These are phyloP conservation scores for Moricandia moricandioides DNA, from an alignment of 345 rosid genomes.

Conservation along the genomic window DNA sequence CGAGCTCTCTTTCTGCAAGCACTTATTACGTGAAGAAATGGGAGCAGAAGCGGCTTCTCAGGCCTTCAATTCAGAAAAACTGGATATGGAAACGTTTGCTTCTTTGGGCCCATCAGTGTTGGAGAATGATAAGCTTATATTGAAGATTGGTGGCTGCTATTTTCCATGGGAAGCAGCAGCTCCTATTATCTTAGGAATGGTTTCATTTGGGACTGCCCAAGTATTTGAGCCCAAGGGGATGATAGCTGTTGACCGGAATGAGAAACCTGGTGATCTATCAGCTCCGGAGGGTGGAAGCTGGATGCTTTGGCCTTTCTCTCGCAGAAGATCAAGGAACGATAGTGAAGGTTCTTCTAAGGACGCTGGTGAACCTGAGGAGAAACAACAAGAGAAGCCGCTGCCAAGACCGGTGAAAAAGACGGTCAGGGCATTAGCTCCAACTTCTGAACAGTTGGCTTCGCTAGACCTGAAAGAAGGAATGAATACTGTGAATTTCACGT, in stretches of 20 bases:
- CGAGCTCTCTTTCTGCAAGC: slow-evolving; percentile 68
- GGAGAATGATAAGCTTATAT: slow-evolving; percentile 57
- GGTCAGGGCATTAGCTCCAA: slow-evolving; percentile 59
- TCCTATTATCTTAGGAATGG: slow-evolving; percentile 51
- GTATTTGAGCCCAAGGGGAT: slow-evolving; percentile 56
- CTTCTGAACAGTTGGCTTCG: slow-evolving; percentile 82
- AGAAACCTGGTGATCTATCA: slow-evolving; percentile 44
- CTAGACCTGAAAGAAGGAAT: slow-evolving; percentile 77
- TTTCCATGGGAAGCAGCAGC: slow-evolving; percentile 68
- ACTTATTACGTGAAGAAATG: slow-evolving; percentile 56
- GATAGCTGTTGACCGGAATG: slow-evolving; percentile 51
- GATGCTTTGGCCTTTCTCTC: slow-evolving; percentile 88
- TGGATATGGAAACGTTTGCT: slow-evolving; percentile 47
- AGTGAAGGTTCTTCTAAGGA: slow-evolving; percentile 36
- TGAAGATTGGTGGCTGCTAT: slow-evolving; percentile 48
- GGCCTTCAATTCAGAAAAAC: slow-evolving; percentile 56
- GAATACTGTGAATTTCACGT: slow-evolving; percentile 73
- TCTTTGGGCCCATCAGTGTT: slow-evolving; percentile 49
- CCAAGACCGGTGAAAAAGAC: slow-evolving; percentile 50
- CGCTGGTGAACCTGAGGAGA: slow-evolving; percentile 37
- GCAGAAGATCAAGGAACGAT: slow-evolving; percentile 43
- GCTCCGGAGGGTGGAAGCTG: slow-evolving; percentile 60
- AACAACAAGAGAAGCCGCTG: slow-evolving; percentile 35
- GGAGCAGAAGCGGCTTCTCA: slow-evolving; percentile 64
- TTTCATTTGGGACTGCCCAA: slow-evolving; percentile 47